Percentiles rank a stretch among this genome's conserved stretches.
Evolutionary conservation across 2,329 filamentous ascomycete genomes (phyloP).

Genomic region (Calonectria leucothoes): DNA sequence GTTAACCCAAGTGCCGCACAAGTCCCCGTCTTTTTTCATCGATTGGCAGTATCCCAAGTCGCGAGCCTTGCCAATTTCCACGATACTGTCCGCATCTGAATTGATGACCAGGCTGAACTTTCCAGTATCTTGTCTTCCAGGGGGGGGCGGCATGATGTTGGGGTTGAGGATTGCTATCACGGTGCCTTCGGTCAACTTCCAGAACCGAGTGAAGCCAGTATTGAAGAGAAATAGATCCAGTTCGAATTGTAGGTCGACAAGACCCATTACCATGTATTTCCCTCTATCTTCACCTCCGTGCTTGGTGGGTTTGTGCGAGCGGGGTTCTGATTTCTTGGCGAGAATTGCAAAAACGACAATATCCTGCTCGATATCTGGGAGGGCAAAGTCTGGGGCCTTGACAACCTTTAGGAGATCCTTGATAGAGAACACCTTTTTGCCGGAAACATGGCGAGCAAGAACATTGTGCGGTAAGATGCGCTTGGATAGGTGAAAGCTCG

Average conservation of each 20-base stretch:
- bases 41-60: conserved; percentile 92
- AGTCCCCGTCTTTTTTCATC: conserved; percentile 83
- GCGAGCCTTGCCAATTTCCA: conserved; percentile 87
- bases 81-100: conserved; percentile 86
- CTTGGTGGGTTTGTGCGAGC: conserved; percentile 63
- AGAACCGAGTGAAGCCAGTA: conserved; percentile 90
- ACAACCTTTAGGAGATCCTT: conserved; percentile 85
- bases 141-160: conserved; percentile 86
- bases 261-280: conserved; percentile 92
- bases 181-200: conserved; percentile 93
- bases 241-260: conserved; percentile 91
- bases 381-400: conserved; percentile 83
- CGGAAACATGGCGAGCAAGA: conserved; percentile 80
- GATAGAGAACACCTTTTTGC: conserved; percentile 81
- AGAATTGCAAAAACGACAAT: conserved; percentile 91
- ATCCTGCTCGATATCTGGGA: conserved; percentile 87
- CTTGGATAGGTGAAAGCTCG: conserved; percentile 83
- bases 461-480: conserved; percentile 85
- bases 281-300: conserved; percentile 68
- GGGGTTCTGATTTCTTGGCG: conserved; percentile 87
- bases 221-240: conserved; percentile 94
- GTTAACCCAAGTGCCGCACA: conserved; percentile 89
- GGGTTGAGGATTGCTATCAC: conserved; percentile 94
- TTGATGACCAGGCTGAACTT: conserved; percentile 88
- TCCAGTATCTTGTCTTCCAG: conserved; percentile 79